Base-by-base conservation (phyloP, 495 filamentous ascomycete species). In the Articulospora tetracladia region DNA sequence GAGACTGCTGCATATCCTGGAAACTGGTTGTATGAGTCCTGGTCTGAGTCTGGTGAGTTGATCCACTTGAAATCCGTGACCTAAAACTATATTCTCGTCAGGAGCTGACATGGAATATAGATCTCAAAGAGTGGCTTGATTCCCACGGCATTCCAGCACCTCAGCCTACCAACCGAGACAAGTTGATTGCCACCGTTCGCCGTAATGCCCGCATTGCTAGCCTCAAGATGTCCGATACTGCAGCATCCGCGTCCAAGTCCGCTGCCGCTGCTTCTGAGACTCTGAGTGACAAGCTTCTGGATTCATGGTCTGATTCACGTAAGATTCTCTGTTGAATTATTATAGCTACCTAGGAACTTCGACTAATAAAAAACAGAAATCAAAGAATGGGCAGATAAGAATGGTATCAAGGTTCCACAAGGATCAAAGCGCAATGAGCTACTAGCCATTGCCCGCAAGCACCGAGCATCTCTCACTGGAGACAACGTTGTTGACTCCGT, bases 21-120 rank as follows among this genome's bases (percentile, higher is more conserved):
- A n/a, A 86, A 96, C 73, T 98, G 94, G 94, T 76, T 98, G 30
- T 98, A 97, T 67, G 84, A 84, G 59, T 78, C 87, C 34, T 98
- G 94, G 94, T 83, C 86, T 47, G 83, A 93, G 41, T 89, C 86
- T 55, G 65, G 65, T 67, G 57, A 53, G 47, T 48, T 44, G 47
- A 34, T 86, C 88, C 34, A 70, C 51, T 8, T 12, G 39, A 11
- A 15, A 19, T 44, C 3, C 17, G 39, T 4, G 13, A n/a, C n/a
- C n/a, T n/a, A n/a, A n/a, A n/a, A n/a, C n/a, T 8, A 49, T 11
- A 23, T 49, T 49, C 11, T 28, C 23, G 23, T 32, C 30, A 2
- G 6, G n/a, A 26, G 26, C 51, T 53, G 34, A 53, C 28, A 8
- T 7, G 8, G 3, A 12, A 8, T 27, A 30, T 6, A 53, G 51